Conservation (phyloP, 768 basidiomycete species). For the Pleurotus eryngii region DNA sequence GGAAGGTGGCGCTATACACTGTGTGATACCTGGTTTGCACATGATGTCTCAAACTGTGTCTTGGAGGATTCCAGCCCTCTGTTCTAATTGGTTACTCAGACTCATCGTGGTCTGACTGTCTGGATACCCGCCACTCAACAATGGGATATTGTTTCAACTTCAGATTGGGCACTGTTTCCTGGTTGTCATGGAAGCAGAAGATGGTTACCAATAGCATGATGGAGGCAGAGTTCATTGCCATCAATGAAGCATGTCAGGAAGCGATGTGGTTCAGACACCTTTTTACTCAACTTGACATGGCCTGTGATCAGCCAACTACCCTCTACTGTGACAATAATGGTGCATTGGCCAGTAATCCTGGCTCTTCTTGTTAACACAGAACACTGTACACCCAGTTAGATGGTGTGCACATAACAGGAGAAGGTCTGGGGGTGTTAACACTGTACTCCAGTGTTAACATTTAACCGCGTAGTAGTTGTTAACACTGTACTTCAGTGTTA, state of each 20-base stretch:
- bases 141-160: constrained; percentile 32
- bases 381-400: too few species aligned
- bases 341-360: too few species aligned
- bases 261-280: constrained; percentile 22
- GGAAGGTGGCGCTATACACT: not conserved
- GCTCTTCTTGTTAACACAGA: too few species aligned
- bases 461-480: too few species aligned
- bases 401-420: too few species aligned
- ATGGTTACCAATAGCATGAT: constrained; percentile 25
- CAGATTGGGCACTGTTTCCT: constrained; percentile 28
- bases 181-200: constrained; percentile 32
- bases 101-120: constrained; percentile 10
- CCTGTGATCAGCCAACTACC: not conserved
- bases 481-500: too few species aligned
- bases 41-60: not conserved
- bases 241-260: constrained; percentile 23
- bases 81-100: constrained; percentile 12
- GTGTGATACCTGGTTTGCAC: not conserved
- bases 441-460: too few species aligned
- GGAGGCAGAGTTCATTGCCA: constrained; percentile 45
- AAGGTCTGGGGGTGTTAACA: too few species aligned
- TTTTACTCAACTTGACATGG: constrained; percentile 14
- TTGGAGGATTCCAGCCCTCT: constrained; percentile 4
- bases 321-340: constrained; percentile 17
- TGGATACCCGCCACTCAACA: constrained; percentile 13